A percentile compares a stretch with the other conserved stretches of the same genome.
Evolutionary conservation across 192 early-diverging fungal species (phyloP).

Genomic region (Coemansia sp.): DNA sequence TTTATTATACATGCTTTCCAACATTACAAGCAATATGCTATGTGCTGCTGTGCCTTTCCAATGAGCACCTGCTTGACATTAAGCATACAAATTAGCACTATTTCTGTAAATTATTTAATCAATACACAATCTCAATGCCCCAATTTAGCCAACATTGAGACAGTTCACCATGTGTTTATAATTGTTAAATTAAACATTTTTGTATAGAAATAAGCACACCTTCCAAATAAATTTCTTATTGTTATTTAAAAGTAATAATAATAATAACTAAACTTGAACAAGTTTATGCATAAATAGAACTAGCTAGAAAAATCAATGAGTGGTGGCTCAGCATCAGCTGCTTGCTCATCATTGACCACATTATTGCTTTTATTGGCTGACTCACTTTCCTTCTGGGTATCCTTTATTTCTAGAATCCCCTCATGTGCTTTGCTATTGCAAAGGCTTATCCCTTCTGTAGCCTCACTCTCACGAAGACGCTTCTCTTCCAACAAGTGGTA

Average conservation of each 20-base stretch:
- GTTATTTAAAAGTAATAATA: no score
- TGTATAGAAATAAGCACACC: not conserved
- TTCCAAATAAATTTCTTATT: not conserved
- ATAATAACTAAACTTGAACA: no score
- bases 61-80: conserved; percentile 11
- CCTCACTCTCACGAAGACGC: not conserved
- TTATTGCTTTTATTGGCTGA: no score
- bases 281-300: no score
- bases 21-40: conserved; percentile 35
- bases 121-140: not conserved
- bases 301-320: no score
- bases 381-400: no score
- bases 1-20: no score
- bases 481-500: conserved; percentile 2
- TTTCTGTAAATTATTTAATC: not conserved
- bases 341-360: no score
- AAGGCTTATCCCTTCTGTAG: not conserved
- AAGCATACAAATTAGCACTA: conserved; percentile 21
- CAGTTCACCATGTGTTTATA: conserved; percentile 26
- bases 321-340: no score
- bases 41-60: conserved; percentile 24
- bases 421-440: no score
- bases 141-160: conserved; percentile 6
- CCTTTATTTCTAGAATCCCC: no score
- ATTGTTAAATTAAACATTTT: not conserved